A percentile compares a stretch with the other conserved stretches of the same genome.
Evolutionary conservation across 306 rosid species (phyloP).

Genomic region (Morella rubra): DNA sequence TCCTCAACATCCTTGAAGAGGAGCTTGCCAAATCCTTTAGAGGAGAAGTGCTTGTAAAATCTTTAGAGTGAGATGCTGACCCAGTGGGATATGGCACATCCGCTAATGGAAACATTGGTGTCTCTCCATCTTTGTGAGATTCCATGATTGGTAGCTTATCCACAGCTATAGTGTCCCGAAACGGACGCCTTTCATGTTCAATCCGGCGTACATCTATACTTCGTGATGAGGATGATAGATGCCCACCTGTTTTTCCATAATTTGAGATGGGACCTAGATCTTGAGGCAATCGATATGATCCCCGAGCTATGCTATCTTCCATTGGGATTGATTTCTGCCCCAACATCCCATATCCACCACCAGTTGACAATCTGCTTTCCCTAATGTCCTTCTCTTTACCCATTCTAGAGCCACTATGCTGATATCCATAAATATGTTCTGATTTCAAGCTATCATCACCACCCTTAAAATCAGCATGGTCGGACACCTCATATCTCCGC

Average conservation of each 20-base stretch:
- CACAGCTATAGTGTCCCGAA: constrained; percentile 34
- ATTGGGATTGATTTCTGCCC: constrained; percentile 41
- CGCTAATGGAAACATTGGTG: constrained; percentile 42
- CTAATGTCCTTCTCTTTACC: constrained; percentile 47
- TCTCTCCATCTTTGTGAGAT: constrained; percentile 41
- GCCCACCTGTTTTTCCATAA: constrained; percentile 41
- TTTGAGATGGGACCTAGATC: constrained; percentile 32
- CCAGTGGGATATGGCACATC: constrained; percentile 34
- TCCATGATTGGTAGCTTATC: constrained; percentile 47
- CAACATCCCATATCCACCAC: constrained; percentile 37
- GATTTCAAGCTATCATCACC: constrained; percentile 37
- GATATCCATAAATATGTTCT: constrained; percentile 31
- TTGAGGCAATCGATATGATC: constrained; percentile 48
- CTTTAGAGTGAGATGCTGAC: constrained; percentile 55
- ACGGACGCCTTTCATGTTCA: constrained; percentile 53
- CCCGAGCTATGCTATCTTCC: constrained; percentile 40
- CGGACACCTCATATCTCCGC: constrained; percentile 42
- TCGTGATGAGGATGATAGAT: constrained; percentile 39
- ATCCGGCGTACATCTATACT: constrained; percentile 34
- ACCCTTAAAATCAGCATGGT: constrained; percentile 34
- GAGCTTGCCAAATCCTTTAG: constrained; percentile 48
- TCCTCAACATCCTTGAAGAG: constrained; percentile 44
- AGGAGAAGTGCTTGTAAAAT: constrained; percentile 49
- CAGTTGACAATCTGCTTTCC: constrained; percentile 43
- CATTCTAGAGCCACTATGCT: constrained; percentile 34